phyloP scores from a whole-genome alignment of 805 yeast genomes.

The Monosporozyma unispora region DNA sequence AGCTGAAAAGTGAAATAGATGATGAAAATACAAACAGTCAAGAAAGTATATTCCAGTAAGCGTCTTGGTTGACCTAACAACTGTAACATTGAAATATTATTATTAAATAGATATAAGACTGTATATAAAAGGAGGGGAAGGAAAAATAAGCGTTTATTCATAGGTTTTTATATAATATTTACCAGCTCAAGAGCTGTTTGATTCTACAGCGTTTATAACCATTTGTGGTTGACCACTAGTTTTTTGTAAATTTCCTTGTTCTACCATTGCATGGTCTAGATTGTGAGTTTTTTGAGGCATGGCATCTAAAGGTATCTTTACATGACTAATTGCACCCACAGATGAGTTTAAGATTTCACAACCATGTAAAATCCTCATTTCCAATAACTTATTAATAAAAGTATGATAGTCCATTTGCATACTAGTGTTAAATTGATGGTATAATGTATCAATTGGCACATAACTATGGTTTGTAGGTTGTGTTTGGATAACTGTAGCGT shows the following conservation, averaged over 20 bases:
- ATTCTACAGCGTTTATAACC: background rate
- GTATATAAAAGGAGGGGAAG: background rate
- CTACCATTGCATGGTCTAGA: background rate
- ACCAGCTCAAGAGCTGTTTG: background rate
- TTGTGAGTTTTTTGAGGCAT: background rate
- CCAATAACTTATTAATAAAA: constrained; percentile 16
- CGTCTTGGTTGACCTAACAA: too few relatives aligned
- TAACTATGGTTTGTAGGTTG: constrained; percentile 10
- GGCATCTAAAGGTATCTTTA: constrained; percentile 9
- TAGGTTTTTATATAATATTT: background rate
- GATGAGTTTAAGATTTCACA: constrained; percentile 17
- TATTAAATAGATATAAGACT: too few relatives aligned
- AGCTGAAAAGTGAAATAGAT: background rate
- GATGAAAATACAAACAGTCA: background rate
- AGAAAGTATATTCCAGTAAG: background rate
- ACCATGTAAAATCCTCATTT: constrained; percentile 15
- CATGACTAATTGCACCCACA: constrained; percentile 20
- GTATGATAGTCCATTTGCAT: constrained; percentile 11
- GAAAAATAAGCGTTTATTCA: background rate
- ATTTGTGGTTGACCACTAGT: background rate
- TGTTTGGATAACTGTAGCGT: constrained; percentile 5
- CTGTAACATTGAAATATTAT: too few relatives aligned
- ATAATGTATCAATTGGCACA: constrained; percentile 19
- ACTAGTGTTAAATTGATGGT: constrained; percentile 12
- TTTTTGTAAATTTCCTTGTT: background rate